Evolutionary conservation across 192 early-diverging fungal genomes (phyloP).

Genomic region (Coemansia sp.): DNA sequence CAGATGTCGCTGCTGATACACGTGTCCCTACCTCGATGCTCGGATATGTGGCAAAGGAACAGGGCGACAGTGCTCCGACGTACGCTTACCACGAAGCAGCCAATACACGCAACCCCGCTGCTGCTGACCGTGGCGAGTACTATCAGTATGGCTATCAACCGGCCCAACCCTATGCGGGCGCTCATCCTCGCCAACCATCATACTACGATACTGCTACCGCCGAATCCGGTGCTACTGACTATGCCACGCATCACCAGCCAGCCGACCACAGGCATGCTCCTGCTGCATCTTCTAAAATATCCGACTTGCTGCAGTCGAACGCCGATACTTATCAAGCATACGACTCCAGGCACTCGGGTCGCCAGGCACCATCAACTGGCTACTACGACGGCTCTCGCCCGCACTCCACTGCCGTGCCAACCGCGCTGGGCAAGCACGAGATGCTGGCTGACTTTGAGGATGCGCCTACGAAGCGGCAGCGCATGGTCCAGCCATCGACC

Average conservation of each 20-base stretch:
- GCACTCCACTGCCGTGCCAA: not conserved
- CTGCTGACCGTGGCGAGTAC: constrained; percentile 1
- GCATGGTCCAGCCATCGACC: constrained; percentile 27
- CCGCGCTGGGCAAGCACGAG: constrained; percentile 11
- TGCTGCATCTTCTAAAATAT: constrained; percentile 6
- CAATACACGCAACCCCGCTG: not conserved
- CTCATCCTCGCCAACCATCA: not conserved
- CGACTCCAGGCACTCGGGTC: constrained; percentile 1
- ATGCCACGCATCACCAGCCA: not conserved
- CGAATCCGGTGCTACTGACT: constrained; percentile 1
- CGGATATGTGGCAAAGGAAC: constrained; percentile 1
- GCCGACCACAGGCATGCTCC: constrained; percentile 5
- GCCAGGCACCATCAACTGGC: not conserved
- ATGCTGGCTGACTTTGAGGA: constrained; percentile 16
- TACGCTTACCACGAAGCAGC: constrained; percentile 5
- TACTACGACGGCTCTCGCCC: constrained; percentile 22
- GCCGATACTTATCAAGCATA: constrained; percentile 4
- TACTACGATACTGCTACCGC: constrained; percentile 10
- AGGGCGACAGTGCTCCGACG: not conserved
- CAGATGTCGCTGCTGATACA: constrained; percentile 11
- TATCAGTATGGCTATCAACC: not conserved
- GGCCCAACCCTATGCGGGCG: not conserved
- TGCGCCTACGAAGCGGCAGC: constrained; percentile 34
- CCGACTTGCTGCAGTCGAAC: constrained; percentile 14
- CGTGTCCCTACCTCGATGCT: constrained; percentile 5